Percentiles rank a stretch among this genome's conserved stretches.
Evolutionary conservation across 2,329 filamentous ascomycete species (phyloP).

Genomic region (Ophiostoma himal-ulmi): DNA sequence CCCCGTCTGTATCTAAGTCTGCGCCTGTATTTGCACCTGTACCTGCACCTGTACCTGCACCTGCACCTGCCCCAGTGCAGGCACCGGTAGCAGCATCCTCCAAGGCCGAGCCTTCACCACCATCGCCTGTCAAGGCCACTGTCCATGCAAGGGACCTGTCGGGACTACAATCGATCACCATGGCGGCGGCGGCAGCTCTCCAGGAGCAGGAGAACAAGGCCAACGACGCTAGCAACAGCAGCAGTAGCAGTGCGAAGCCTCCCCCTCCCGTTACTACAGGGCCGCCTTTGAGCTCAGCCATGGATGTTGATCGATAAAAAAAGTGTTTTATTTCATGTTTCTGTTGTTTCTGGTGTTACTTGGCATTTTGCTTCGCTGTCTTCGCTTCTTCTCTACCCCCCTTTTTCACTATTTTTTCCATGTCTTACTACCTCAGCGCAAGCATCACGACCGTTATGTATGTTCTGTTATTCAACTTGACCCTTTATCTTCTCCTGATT

Average conservation of each 20-base stretch:
- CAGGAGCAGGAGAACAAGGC: not conserved
- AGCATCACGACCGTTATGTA: slow-evolving; percentile 24
- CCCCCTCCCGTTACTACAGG: not conserved
- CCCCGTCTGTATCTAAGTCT: not conserved
- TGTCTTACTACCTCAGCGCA: slow-evolving; percentile 14
- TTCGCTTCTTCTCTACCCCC: not conserved
- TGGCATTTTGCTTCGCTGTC: not conserved
- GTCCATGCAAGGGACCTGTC: not conserved
- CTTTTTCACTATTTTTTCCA: slow-evolving; percentile 9
- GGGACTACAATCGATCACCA: slow-evolving; percentile 17
- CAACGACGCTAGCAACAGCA: not conserved
- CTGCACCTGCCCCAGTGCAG: not conserved
- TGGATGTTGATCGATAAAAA: slow-evolving; percentile 4
- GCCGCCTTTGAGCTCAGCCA: slow-evolving; percentile 11
- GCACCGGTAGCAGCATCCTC: slow-evolving; percentile 10
- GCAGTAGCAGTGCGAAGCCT: not conserved
- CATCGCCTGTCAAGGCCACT: not conserved
- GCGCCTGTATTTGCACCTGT: not conserved
- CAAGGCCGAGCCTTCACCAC: not conserved
- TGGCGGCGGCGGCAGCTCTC: slow-evolving; percentile 5
- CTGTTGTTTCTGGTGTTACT: slow-evolving; percentile 10
- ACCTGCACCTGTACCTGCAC: not conserved
- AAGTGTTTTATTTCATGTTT: not conserved
- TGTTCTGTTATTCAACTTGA: slow-evolving; percentile 7
- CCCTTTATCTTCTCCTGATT: not conserved